Evolutionary conservation across 306 rosid genomes (phyloP), one percentile per base, ranked within the genome.

Genomic region (Rosa rugosa): DNA sequence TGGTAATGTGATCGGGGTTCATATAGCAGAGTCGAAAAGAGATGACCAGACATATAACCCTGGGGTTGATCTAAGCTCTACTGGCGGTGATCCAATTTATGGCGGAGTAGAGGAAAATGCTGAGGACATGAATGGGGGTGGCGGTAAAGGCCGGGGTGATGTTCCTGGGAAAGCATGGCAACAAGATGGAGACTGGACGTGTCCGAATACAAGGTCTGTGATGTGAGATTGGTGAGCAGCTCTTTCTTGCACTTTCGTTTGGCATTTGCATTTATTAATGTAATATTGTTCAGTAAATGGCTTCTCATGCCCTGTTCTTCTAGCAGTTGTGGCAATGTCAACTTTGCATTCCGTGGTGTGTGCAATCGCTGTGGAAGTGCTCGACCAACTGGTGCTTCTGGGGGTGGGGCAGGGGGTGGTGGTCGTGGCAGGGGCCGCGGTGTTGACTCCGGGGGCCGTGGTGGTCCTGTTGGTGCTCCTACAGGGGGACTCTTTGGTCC

Each of bases 161-260:
- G 78, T 88, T 84, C 63, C 98, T 31, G 95, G 94, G 85, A 93
- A 95, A 85, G 85, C 96, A 25, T 95, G 99, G 99, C 98, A 93
- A 81, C 98, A 95, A 82, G 99, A 95, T 42, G 98, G 99, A 80
- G 99, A 95, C 84, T 95, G 99, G 99, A 42, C 83, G 84, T 95
- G 99, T 83, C 98, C 97, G 79, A 93, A 95, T 95, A 91, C 99
- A 93, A 95, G 99, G 99, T 95, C 97, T 91, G 98, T 95, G 98
- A 89, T 95, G 89, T 93, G 99, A 95, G 73, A 90, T 95, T 84
- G 99, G 98, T 93, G 99, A 95, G 98, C 94, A 79, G 96, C 94
- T 87, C 92, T 81, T 90, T 91, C 98, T 91, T 86, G 91, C 93
- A 88, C 92, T 83, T 91, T 46, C 71, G 31, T 70, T 50, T 63